Conservation (phyloP, 1,284 basidiomycete species). For the Sporisorium graminicola region DNA sequence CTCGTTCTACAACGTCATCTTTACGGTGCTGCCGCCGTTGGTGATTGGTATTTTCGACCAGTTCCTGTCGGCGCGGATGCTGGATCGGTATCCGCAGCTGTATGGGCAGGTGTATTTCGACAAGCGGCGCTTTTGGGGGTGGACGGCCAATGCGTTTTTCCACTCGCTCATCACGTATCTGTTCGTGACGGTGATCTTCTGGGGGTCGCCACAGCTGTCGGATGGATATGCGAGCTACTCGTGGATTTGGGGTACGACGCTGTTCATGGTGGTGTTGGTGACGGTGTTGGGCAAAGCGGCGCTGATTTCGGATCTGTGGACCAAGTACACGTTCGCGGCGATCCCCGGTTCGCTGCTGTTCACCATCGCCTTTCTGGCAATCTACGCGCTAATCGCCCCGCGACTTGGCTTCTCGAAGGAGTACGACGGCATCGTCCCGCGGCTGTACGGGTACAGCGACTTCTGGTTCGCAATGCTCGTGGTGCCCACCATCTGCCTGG, state of each 20-base stretch:
- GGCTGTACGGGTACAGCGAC: constrained; percentile 85
- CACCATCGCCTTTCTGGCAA: constrained; percentile 90
- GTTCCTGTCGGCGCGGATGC: constrained; percentile 93
- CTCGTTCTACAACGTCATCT: constrained; percentile 73
- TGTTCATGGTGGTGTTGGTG: constrained; percentile 91
- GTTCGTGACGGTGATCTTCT: constrained; percentile 90
- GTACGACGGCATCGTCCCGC: constrained; percentile 79
- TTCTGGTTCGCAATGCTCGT: constrained; percentile 92
- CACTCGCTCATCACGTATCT: constrained; percentile 85
- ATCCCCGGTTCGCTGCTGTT: constrained; percentile 92
- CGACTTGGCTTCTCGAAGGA: constrained; percentile 88
- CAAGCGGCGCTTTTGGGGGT: constrained; percentile 80
- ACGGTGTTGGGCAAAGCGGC: constrained; percentile 98
- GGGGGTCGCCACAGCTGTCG: constrained; percentile 79
- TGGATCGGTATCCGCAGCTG: constrained; percentile 96
- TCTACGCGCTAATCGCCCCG: constrained; percentile 90
- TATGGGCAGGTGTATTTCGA: constrained; percentile 74
- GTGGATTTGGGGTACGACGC: constrained; percentile 98
- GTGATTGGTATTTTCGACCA: constrained; percentile 98
- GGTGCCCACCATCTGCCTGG: constrained; percentile 87
- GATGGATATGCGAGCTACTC: constrained; percentile 87
- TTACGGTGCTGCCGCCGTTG: constrained; percentile 85
- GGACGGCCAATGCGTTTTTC: constrained; percentile 88
- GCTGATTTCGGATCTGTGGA: constrained; percentile 98
- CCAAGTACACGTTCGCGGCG: constrained; percentile 93